These are phyloP conservation scores for Cryptococcus sp. DNA, from an alignment of 1,284 basidiomycete species.

Conservation along the genomic window DNA sequence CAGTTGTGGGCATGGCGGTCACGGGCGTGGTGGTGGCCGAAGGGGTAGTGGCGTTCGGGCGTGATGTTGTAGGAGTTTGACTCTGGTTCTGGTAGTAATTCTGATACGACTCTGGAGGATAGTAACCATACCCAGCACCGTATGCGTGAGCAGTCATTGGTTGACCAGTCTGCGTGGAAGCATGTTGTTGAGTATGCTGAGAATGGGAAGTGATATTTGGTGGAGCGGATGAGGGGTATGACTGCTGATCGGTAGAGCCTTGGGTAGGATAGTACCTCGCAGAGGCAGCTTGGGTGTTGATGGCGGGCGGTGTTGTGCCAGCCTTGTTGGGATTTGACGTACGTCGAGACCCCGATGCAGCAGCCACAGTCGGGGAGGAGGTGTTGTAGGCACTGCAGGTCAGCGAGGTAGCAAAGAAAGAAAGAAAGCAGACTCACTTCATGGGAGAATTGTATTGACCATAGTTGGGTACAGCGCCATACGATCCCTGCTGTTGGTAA, in stretches of 20 bases:
- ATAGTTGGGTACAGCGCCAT: constrained; percentile 17
- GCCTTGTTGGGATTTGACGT: constrained; percentile 24
- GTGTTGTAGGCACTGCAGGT: constrained; percentile 15
- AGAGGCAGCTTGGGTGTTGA: constrained; percentile 25
- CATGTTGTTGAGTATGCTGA: constrained; percentile 8
- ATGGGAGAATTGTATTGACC: constrained; percentile 20
- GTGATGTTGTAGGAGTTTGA: background rate
- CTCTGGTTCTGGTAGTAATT: constrained; percentile 5
- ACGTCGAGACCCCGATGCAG: constrained; percentile 24
- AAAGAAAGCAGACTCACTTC: constrained; percentile 17
- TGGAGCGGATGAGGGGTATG: constrained; percentile 28
- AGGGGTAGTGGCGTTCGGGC: background rate
- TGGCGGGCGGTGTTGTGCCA: constrained; percentile 18
- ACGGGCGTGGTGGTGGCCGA: background rate
- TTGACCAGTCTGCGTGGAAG: constrained; percentile 1
- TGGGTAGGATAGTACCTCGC: constrained; percentile 25
- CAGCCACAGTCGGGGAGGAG: constrained; percentile 18
- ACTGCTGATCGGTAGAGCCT: constrained; percentile 6
- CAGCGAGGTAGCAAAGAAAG: background rate
- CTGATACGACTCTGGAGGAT: constrained; percentile 15
- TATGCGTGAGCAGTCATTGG: constrained; percentile 28
- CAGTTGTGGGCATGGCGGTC: background rate
- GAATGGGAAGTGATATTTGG: constrained; percentile 18
- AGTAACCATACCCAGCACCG: constrained; percentile 18
- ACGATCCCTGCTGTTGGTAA: constrained; percentile 1